phyloP scores from a whole-genome alignment of 805 yeast genomes.

The Teunomyces stri region DNA sequence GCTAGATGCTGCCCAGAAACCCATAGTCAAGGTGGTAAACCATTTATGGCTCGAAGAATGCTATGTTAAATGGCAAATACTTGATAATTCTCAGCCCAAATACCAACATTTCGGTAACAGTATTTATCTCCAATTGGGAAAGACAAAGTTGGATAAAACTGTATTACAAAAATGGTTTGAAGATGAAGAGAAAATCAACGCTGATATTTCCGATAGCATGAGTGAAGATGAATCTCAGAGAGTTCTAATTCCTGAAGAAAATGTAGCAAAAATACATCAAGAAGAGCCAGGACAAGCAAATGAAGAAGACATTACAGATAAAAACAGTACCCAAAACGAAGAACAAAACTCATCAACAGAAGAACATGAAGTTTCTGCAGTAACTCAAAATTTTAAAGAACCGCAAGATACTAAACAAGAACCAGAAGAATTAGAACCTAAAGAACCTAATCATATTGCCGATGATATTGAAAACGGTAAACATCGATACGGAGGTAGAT shows the following conservation, averaged over 20 bases:
- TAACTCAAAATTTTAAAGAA: no score
- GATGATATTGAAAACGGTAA: neutral
- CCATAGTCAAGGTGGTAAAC: constrained; percentile 55
- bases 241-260: neutral
- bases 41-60: constrained; percentile 90
- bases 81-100: constrained; percentile 44
- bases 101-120: constrained; percentile 48
- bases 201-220: constrained; percentile 28
- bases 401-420: neutral
- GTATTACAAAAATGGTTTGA: constrained; percentile 42
- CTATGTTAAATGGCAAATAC: constrained; percentile 55
- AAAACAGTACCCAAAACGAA: neutral
- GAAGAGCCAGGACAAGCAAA: neutral
- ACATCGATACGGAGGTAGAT: constrained; percentile 32
- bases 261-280: neutral
- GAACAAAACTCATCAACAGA: neutral
- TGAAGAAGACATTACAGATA: neutral
- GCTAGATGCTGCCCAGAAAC: constrained; percentile 34
- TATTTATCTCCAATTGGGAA: constrained; percentile 51
- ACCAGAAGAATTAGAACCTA: neutral
- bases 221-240: constrained; percentile 22
- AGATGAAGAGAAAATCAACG: constrained; percentile 10
- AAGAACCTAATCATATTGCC: neutral
- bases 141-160: constrained; percentile 41
- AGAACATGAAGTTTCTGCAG: no score